Evolutionary conservation across 345 rosid genomes (phyloP), one percentile per base, ranked within the genome.

Genomic region (Limnanthes douglasii): DNA sequence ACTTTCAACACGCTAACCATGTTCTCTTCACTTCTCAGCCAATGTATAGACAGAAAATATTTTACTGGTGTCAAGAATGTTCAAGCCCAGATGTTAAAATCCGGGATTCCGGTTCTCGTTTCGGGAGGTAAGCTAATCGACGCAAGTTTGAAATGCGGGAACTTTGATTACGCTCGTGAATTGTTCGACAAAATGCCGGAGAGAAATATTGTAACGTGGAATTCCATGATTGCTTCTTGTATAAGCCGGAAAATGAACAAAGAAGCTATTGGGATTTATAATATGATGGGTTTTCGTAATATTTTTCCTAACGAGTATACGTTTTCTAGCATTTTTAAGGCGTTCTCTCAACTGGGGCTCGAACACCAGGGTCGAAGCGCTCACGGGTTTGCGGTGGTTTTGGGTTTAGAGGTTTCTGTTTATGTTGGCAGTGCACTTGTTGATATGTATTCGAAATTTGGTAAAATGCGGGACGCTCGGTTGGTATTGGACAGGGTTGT

Each of bases 171-270:
- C 21, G 85, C 85, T 0, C 69, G 68, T 25, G 20, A 52, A 4
- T 8, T 77, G 62, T 74, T 82, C 55, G 90, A 69, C 42, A 66
- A 32, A 69, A 66, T 82, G 76, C 44, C 59, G 7, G 59, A 60
- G 0, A 60, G 72, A 34, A 78, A 73, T 26, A 56, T 63, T 4
- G 68, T 70, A 20, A 65, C 69, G 1, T 73, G 82, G 73, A 73
- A 73, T 56, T 65, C 73, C 11, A 25, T 73, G 36, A 66, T 73
- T 29, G 53, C 82, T 3, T 60, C 65, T 49, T 57, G 30, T 11
- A 44, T 66, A 14, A 50, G 34, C 50, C 37, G 41, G 10, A 54
- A 38, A 21, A 60, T 52, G 45, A 57, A 56, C 31, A 47, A 39
- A 36, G 77, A 73, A 35, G 66, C 69, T 9, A 37, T 73, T 53